These are phyloP conservation scores for Sphaerulina vaccinii DNA, from an alignment of 2,329 filamentous ascomycete genomes.

Conservation along the genomic window DNA sequence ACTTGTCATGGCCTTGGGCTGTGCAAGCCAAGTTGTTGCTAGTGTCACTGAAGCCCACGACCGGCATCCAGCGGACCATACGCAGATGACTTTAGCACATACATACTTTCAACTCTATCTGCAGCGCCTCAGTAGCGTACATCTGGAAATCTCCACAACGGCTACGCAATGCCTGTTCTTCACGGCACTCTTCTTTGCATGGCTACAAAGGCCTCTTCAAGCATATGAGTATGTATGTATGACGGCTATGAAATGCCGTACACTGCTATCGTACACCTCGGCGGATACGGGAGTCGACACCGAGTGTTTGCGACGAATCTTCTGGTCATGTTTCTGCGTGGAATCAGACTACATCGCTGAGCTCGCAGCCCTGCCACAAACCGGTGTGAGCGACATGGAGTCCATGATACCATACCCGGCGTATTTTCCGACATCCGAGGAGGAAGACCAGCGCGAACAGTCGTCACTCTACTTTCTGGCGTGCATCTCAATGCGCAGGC, in stretches of 20 bases:
- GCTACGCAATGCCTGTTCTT: conserved; percentile 19
- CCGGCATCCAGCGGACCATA: not conserved
- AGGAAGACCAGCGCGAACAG: conserved; percentile 13
- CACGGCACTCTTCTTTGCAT: conserved; percentile 20
- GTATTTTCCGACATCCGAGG: conserved; percentile 8
- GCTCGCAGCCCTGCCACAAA: conserved; percentile 17
- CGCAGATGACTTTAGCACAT: conserved; percentile 7
- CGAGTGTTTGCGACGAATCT: conserved; percentile 16
- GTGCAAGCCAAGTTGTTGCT: conserved; percentile 10
- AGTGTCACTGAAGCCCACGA: not conserved
- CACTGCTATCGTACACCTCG: conserved; percentile 18
- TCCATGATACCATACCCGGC: conserved; percentile 15
- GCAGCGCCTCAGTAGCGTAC: conserved; percentile 9
- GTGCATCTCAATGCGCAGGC: conserved; percentile 18
- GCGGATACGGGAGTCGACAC: conserved; percentile 18
- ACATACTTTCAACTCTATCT: conserved; percentile 16
- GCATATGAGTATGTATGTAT: conserved; percentile 18
- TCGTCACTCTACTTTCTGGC: conserved; percentile 20
- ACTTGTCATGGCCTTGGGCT: conserved; percentile 16
- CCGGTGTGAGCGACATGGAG: conserved; percentile 17
- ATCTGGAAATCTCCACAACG: conserved; percentile 13
- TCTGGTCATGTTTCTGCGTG: conserved; percentile 19
- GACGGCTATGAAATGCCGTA: conserved; percentile 17
- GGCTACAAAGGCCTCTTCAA: conserved; percentile 17
- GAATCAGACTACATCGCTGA: conserved; percentile 20